Base-by-base conservation (phyloP, 73 alveolate genomes). In the Diophrys sp. region DNA sequence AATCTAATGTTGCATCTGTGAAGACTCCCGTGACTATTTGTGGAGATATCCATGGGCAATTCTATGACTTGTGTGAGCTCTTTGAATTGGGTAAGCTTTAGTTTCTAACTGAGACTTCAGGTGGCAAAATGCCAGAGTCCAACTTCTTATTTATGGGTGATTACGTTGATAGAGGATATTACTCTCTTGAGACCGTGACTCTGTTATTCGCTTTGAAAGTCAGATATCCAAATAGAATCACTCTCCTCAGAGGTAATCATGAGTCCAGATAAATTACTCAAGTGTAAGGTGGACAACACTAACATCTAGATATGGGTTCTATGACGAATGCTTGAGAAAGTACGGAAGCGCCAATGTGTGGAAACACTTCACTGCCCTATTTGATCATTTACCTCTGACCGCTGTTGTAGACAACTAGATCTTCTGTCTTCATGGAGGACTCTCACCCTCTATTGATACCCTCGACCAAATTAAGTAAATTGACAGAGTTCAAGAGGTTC, bases 391-490 rank as follows among this genome's bases (percentile, higher is more conserved):
- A 68, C 99, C 99, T 23, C 74, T 97, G 31, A 83, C 97, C 18
- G 99, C 99, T 29, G 92, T 96, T 2, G 95, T 97, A 0, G 99
- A 97, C 79, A 82, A 87, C 75, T 88, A 94, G 77, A 89, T 95
- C 30, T 93, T 96, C 84, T 93, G 98, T 78, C 75, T 85, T 75
- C 99, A 96, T 75, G 98, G 98, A 23, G 99, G 99, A 33, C 87
- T 97, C 72, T 89, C 98, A 77, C 99, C 99, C 0, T 68, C 81
- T 25, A 90, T 96, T 67, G 98, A 95, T 68, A 80, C 98, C 28
- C 73, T 97, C 69, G 98, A 97, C 84, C 91, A 95, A 32, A 90
- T 97, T 74, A 85, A 93, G 68, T 68, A 80, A 32, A 67, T 95
- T 23, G 97, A 94, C 78, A 76, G 99, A 76, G 77, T 90, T 33